phyloP scores from a whole-genome alignment of 139 green algal genomes.

The Chlorokybus atmophyticus region DNA sequence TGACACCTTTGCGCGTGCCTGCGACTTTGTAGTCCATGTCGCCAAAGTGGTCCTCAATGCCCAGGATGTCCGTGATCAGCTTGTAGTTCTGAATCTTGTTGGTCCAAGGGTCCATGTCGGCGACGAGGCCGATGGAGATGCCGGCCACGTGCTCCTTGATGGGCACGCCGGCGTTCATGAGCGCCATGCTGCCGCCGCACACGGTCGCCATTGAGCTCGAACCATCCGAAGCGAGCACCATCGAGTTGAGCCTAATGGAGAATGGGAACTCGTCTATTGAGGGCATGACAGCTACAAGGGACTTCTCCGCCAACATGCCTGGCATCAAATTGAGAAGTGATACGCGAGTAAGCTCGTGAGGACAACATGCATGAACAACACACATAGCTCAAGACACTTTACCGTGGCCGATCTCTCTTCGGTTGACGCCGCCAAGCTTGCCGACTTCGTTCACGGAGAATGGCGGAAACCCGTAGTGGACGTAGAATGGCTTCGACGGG shows the following conservation, averaged over 20 bases:
- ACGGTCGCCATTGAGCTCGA: conserved; percentile 88
- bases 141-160: conserved; percentile 69
- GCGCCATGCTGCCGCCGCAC: conserved; percentile 75
- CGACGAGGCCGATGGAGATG: conserved; percentile 91
- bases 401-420: conserved; percentile 82
- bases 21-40: conserved; percentile 99
- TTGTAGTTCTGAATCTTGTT: conserved; percentile 28
- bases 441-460: conserved; percentile 81
- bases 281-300: conserved; percentile 53
- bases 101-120: conserved; percentile 43
- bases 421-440: conserved; percentile 40
- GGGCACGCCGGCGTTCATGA: conserved; percentile 89
- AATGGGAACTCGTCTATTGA: conserved; percentile 58
- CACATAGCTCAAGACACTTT: conserved; percentile 15
- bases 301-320: conserved; percentile 64
- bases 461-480: conserved; percentile 98
- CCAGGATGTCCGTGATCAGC: conserved; percentile 88
- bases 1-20: conserved; percentile 48
- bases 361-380: background rate
- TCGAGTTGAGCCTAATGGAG: conserved; percentile 75
- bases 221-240: conserved; percentile 89
- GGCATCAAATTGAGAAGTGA: no score
- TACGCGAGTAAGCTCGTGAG: background rate
- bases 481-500: conserved; percentile 21
- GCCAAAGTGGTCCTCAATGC: conserved; percentile 84